phyloP scores from a whole-genome alignment of 1,284 basidiomycete species.

The Microbotryum saponariae region DNA sequence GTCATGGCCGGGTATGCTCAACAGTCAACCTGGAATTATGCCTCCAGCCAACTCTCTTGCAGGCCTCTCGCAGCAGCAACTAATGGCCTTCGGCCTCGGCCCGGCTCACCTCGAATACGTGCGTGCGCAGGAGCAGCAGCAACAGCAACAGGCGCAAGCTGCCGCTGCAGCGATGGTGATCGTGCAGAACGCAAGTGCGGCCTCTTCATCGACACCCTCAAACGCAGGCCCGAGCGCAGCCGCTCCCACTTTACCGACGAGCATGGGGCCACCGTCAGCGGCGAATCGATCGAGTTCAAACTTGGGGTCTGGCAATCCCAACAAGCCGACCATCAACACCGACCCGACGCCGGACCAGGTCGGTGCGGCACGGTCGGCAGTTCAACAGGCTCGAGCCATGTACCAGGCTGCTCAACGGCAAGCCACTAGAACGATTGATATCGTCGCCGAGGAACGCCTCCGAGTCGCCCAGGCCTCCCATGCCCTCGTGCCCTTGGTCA shows the following conservation, averaged over 20 bases:
- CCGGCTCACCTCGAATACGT: conserved; percentile 5
- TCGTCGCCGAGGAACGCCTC: conserved; percentile 23
- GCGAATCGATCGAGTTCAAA: background rate
- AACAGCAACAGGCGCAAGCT: conserved; percentile 1
- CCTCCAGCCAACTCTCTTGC: conserved; percentile 8
- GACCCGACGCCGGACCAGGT: conserved; percentile 26
- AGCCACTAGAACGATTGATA: conserved; percentile 15
- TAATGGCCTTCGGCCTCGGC: conserved; percentile 4
- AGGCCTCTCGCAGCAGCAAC: conserved; percentile 10
- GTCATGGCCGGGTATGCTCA: conserved; percentile 6
- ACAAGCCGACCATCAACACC: conserved; percentile 2
- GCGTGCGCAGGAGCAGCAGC: conserved; percentile 4
- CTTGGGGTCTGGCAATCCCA: background rate
- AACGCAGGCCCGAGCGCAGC: background rate
- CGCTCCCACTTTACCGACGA: background rate
- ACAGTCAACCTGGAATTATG: conserved; percentile 5
- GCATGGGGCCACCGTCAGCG: background rate
- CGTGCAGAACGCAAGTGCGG: background rate
- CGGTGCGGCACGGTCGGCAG: background rate
- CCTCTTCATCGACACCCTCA: background rate
- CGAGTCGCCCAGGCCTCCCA: conserved; percentile 16
- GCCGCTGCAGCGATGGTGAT: background rate
- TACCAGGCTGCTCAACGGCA: conserved; percentile 5
- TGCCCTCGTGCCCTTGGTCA: conserved; percentile 27
- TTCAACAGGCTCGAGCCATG: too few relatives aligned